Conservation (phyloP, 164 flowering plant species). For the Vitis labrusca region DNA sequence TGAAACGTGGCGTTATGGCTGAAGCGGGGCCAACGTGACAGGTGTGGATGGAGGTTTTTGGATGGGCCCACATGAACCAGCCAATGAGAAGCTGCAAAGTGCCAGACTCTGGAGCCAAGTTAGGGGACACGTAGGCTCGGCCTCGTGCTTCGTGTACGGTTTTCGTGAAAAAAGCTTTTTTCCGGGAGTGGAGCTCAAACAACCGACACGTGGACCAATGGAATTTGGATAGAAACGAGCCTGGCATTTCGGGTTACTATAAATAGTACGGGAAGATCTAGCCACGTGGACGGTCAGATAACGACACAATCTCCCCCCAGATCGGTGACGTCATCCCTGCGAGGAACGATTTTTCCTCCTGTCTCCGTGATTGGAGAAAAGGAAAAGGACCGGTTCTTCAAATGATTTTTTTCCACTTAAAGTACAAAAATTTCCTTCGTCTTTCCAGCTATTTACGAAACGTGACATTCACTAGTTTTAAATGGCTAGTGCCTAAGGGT, state of each 20-base stretch:
- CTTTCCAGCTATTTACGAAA: background rate
- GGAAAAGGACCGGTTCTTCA: slow-evolving; percentile 9
- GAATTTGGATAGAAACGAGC: slow-evolving; percentile 7
- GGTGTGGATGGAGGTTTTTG: background rate
- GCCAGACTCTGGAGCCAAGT: slow-evolving; percentile 10
- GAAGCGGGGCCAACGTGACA: slow-evolving; percentile 23
- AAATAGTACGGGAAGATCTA: background rate
- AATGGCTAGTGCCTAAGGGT: too few relatives aligned
- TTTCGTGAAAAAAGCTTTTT: background rate
- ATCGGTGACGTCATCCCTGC: slow-evolving; percentile 20
- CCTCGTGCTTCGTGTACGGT: slow-evolving; percentile 9
- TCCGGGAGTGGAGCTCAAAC: slow-evolving; percentile 24
- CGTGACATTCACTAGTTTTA: background rate
- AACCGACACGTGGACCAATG: slow-evolving; percentile 33
- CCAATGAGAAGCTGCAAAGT: slow-evolving; percentile 29
- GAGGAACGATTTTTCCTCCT: background rate
- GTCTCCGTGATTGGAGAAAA: slow-evolving; percentile 27
- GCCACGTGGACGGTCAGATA: slow-evolving; percentile 34
- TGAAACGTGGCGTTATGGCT: slow-evolving; percentile 34
- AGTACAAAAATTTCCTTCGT: too few relatives aligned
- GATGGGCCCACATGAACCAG: slow-evolving; percentile 13
- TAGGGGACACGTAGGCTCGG: slow-evolving; percentile 27
- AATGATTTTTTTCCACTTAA: background rate
- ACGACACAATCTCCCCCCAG: slow-evolving; percentile 14
- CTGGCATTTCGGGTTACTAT: slow-evolving; percentile 8